Evolutionary conservation across 2,329 filamentous ascomycete species (phyloP), one percentile per base, ranked within the genome.

Genomic region (Botrytis fabae): DNA sequence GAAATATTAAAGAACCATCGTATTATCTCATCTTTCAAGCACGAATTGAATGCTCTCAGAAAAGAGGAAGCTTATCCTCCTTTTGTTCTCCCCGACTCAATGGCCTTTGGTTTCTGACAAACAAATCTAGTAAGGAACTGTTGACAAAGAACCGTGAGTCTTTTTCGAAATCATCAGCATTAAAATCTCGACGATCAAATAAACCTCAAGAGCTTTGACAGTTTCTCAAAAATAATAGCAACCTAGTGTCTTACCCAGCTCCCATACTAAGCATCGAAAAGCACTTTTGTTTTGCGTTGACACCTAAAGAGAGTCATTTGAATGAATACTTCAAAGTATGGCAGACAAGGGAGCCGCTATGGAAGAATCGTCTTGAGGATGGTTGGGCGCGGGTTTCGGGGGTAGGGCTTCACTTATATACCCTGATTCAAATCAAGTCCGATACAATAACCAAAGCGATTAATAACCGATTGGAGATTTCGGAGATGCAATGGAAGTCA

Each of bases 211-310:
- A 22, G 5, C 10, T 38, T 60, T 38, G 18, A 2, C 10, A 38
- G 32, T 38, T 60, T 8, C 20, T 38, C 32, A 20, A 60, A 2
- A 14, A 25, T 12, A 60, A 4, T 32, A 60, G 18, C 4, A 38
- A 38, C 32, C 4, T 20, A 32, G 25, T 60, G 59, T 60, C 59
- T 3, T 12, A 10, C 32, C 4, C 14, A 25, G 28, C 59, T 35
- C 54, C 59, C 20, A 38, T 60, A 14, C 59, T 60, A 38, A 60
- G 59, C 59, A 60, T 60, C 32, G 59, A 60, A 60, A 60, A 38
- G 20, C 59, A 60, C 59, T 60, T 60, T 25, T 32, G 28, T 22
- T 32, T 22, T 4, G 59, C 8, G 25, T 20, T 60, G 32, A 60
- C 20, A 4, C 4, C 3, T 20, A 60, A 60, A 60, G 59, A 60